Evolutionary conservation across 805 yeast genomes (phyloP).

Genomic region (Yarrowia divulgata): DNA sequence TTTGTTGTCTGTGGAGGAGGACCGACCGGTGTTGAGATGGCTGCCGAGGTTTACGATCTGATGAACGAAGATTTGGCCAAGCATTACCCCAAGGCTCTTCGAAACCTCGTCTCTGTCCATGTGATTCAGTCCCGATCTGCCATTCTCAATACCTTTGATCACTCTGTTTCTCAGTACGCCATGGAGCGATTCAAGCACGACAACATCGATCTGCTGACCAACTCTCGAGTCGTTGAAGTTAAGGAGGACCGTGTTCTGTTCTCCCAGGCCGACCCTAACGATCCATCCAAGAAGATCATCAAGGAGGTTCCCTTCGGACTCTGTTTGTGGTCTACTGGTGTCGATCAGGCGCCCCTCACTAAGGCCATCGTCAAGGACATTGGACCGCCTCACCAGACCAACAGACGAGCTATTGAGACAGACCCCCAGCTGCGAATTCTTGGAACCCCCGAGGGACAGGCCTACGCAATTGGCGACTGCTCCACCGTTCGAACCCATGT

Average conservation of each 20-base stretch:
- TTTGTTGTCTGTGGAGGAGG: slow-evolving; percentile 80
- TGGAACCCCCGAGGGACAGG: slow-evolving; percentile 72
- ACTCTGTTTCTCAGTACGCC: slow-evolving; percentile 69
- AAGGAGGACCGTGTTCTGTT: slow-evolving; percentile 65
- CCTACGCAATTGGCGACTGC: slow-evolving; percentile 77
- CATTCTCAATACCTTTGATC: slow-evolving; percentile 72
- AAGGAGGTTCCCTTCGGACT: slow-evolving; percentile 70
- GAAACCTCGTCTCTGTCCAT: slow-evolving; percentile 71
- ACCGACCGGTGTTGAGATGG: slow-evolving; percentile 77
- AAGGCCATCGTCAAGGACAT: slow-evolving; percentile 61
- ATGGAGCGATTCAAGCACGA: slow-evolving; percentile 68
- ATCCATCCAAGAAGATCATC: slow-evolving; percentile 47
- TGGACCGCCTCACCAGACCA: slow-evolving; percentile 57
- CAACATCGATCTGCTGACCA: slow-evolving; percentile 66
- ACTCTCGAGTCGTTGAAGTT: slow-evolving; percentile 68
- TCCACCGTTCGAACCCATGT: slow-evolving; percentile 62
- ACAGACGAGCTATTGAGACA: slow-evolving; percentile 75
- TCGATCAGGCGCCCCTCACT: slow-evolving; percentile 69
- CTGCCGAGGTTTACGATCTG: slow-evolving; percentile 72
- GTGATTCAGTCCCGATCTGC: slow-evolving; percentile 73
- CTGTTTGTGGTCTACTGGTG: slow-evolving; percentile 81
- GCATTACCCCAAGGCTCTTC: slow-evolving; percentile 63
- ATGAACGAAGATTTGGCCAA: slow-evolving; percentile 68
- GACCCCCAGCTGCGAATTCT: slow-evolving; percentile 73
- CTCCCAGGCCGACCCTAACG: slow-evolving; percentile 56